Percentiles rank a stretch among this genome's conserved stretches.
Conservation (phyloP, 768 basidiomycete genomes). For the Psilocybe sp. region DNA sequence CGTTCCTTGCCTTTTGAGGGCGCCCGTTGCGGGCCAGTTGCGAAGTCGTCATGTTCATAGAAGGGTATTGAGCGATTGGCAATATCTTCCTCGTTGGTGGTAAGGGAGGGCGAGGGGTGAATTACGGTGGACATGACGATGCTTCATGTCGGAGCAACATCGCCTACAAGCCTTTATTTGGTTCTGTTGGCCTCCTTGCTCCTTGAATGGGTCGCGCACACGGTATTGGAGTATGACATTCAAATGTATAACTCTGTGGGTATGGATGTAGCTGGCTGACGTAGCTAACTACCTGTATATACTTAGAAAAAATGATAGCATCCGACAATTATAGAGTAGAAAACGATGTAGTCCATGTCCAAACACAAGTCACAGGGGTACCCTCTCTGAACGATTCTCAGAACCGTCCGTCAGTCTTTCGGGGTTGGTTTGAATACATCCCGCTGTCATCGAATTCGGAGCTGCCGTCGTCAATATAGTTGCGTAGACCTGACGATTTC, state of each 20-base stretch:
- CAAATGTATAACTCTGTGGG: background rate
- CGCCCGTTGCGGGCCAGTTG: background rate
- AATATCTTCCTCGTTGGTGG: conserved; percentile 40
- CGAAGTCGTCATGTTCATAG: conserved; percentile 7
- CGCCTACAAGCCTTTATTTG: conserved; percentile 12
- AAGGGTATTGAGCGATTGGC: conserved; percentile 22
- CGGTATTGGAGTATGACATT: background rate
- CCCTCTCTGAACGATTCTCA: conserved; percentile 16
- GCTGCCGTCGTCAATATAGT: conserved; percentile 48
- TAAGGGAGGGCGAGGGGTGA: conserved; percentile 35
- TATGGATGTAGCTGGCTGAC: conserved; percentile 3
- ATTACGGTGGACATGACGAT: conserved; percentile 12
- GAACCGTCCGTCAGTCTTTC: conserved; percentile 34
- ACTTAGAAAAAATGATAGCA: conserved; percentile 1
- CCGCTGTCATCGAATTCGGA: conserved; percentile 50
- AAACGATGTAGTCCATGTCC: no score
- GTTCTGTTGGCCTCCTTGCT: conserved; percentile 7
- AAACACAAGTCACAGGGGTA: no score
- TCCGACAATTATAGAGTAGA: background rate
- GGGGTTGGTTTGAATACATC: conserved; percentile 30
- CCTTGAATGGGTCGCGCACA: background rate
- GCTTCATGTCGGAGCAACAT: background rate
- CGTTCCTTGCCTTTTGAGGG: conserved; percentile 35
- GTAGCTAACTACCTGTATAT: background rate
- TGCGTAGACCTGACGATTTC: conserved; percentile 55